Evolutionary conservation across 805 yeast genomes (phyloP).

Genomic region (Wickerhamiella bombiphila): DNA sequence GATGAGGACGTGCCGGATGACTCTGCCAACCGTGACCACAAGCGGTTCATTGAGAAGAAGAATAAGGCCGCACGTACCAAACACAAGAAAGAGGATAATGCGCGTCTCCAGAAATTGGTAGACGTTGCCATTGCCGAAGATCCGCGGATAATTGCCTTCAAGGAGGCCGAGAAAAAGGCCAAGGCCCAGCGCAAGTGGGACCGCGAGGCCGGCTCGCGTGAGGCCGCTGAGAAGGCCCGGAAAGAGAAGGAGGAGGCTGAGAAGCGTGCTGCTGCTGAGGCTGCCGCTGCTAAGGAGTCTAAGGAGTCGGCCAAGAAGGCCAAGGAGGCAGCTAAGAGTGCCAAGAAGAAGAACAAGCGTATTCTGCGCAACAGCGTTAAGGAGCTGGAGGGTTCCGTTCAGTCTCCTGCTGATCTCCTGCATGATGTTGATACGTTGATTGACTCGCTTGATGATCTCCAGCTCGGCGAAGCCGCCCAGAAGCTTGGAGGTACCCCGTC

Average conservation of each 20-base stretch:
- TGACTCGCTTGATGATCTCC: constrained; percentile 66
- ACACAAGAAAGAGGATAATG: constrained; percentile 94
- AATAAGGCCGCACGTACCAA: constrained; percentile 92
- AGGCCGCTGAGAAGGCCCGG: constrained; percentile 87
- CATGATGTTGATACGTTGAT: constrained; percentile 67
- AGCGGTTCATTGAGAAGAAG: constrained; percentile 95
- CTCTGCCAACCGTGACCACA: constrained; percentile 97
- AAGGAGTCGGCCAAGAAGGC: constrained; percentile 81
- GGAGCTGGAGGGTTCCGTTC: constrained; percentile 54
- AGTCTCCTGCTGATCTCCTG: constrained; percentile 30
- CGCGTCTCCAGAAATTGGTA: constrained; percentile 70
- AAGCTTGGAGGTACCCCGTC: constrained; percentile 49
- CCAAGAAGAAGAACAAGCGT: constrained; percentile 94
- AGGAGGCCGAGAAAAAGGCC: constrained; percentile 86
- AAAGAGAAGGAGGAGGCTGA: constrained; percentile 80
- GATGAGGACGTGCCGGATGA: constrained; percentile 99
- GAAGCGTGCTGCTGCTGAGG: constrained; percentile 61
- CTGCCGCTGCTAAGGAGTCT: constrained; percentile 42
- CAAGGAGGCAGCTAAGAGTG: constrained; percentile 79
- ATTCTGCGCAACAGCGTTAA: constrained; percentile 66
- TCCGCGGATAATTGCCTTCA: constrained; percentile 87
- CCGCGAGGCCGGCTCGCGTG: constrained; percentile 91
- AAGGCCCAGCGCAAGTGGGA: constrained; percentile 96
- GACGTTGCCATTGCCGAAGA: constrained; percentile 82
- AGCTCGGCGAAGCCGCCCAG: constrained; percentile 59